Evolutionary conservation across 2,329 filamentous ascomycete species (phyloP).

Genomic region (Microsporum ferrugineum): DNA sequence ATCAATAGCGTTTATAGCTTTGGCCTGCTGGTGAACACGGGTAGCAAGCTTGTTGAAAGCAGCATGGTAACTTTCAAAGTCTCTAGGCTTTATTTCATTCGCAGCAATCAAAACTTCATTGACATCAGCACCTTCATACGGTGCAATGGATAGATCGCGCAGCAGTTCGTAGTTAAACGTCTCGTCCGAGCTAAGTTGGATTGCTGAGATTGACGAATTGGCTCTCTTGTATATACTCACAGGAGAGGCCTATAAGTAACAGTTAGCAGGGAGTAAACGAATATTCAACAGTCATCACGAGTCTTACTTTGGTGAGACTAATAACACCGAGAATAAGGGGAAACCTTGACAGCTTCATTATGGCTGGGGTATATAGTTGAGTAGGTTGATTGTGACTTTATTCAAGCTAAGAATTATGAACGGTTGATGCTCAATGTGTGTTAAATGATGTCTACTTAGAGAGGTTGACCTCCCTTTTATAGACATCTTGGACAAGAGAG

Average conservation of each 20-base stretch:
- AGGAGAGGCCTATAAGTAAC: not conserved
- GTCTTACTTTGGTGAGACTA: not conserved
- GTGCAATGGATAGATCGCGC: constrained; percentile 1
- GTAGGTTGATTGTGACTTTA: not conserved
- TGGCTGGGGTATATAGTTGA: not conserved
- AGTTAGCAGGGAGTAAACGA: not conserved
- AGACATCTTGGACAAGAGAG: not conserved
- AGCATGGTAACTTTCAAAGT: constrained; percentile 9
- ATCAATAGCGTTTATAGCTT: constrained; percentile 6
- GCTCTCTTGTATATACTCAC: not conserved
- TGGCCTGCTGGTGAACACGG: constrained; percentile 9
- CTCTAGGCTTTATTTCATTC: constrained; percentile 9
- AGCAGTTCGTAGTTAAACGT: constrained; percentile 14
- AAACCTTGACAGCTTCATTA: not conserved
- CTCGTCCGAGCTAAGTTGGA: constrained; percentile 10
- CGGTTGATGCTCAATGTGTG: not conserved
- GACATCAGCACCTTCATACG: constrained; percentile 11
- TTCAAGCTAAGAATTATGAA: not conserved
- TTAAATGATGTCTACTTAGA: not conserved
- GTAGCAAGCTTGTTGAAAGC: constrained; percentile 14
- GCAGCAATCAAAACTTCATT: constrained; percentile 10
- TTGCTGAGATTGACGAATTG: not conserved
- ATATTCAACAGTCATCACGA: not conserved
- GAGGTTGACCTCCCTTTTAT: not conserved
- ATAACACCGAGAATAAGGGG: not conserved